A percentile compares a stretch with the other conserved stretches of the same genome.
phyloP scores from a whole-genome alignment of 306 rosid genomes.

The Delonix regia region DNA sequence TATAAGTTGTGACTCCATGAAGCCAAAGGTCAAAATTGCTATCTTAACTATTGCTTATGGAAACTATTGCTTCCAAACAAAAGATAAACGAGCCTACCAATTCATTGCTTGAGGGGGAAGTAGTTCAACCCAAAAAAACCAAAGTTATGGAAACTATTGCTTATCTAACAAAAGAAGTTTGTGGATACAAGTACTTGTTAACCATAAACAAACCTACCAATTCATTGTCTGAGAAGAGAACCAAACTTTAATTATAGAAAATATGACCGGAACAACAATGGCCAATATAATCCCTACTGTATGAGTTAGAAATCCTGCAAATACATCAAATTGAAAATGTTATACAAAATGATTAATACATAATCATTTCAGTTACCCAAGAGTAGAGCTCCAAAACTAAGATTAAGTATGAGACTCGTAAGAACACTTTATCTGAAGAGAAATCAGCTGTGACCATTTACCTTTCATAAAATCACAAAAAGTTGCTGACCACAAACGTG shows the following conservation, averaged over 20 bases:
- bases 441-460: slow-evolving; percentile 40
- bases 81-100: too few relatives aligned
- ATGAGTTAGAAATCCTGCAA: slow-evolving; percentile 75
- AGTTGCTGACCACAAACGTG: slow-evolving; percentile 59
- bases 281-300: slow-evolving; percentile 66
- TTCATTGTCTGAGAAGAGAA: slow-evolving; percentile 75
- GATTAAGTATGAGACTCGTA: not conserved
- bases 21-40: slow-evolving; percentile 1
- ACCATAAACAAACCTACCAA: slow-evolving; percentile 64
- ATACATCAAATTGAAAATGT: slow-evolving; percentile 37
- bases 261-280: slow-evolving; percentile 63
- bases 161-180: not conserved
- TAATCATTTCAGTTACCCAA: slow-evolving; percentile 12
- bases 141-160: not conserved
- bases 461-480: slow-evolving; percentile 76
- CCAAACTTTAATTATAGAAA: slow-evolving; percentile 70
- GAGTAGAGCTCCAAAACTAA: slow-evolving; percentile 30
- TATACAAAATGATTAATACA: slow-evolving; percentile 10
- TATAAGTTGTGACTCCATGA: slow-evolving; percentile 1
- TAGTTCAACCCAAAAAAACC: not conserved
- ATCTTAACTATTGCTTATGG: too few relatives aligned
- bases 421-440: slow-evolving; percentile 27
- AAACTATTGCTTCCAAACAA: too few relatives aligned
- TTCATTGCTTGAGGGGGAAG: not conserved
- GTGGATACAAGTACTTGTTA: slow-evolving; percentile 4